phyloP scores from a whole-genome alignment of 768 basidiomycete species.

The Leccinum fibrillosum region DNA sequence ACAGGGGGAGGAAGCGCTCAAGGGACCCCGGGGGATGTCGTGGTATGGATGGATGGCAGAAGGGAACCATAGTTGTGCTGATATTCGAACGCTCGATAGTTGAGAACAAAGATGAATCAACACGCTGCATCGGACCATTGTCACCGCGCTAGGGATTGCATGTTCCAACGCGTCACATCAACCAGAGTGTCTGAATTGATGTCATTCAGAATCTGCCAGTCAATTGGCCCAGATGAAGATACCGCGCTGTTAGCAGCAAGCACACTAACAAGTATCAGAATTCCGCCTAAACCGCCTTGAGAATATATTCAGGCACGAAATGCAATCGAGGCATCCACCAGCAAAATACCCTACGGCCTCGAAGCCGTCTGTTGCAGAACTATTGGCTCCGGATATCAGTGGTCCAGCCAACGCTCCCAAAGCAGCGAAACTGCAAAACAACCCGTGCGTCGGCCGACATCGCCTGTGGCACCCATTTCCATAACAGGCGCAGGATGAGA shows the following conservation, averaged over 20 bases:
- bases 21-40: neutral
- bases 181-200: neutral
- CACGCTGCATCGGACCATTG: no score
- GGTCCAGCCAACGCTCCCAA: constrained; percentile 65
- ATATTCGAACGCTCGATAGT: neutral
- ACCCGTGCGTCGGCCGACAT: constrained; percentile 62
- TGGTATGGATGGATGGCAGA: neutral
- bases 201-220: constrained; percentile 40
- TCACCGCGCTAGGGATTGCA: neutral
- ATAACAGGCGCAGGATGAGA: constrained; percentile 22
- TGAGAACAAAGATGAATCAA: neutral
- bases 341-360: constrained; percentile 39
- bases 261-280: constrained; percentile 41
- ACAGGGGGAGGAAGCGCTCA: neutral
- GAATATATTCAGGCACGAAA: neutral
- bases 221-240: constrained; percentile 37
- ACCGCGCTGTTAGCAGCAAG: constrained; percentile 39
- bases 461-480: constrained; percentile 24
- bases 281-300: constrained; percentile 26
- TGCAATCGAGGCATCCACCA: constrained; percentile 15
- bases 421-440: constrained; percentile 58
- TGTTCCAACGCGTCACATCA: neutral
- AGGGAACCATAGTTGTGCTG: neutral
- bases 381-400: constrained; percentile 72
- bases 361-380: constrained; percentile 48